A percentile compares a stretch with the other conserved stretches of the same genome.
Conservation (phyloP, 1,139 yeast genomes). For the Trichomonascaceae sp. region DNA sequence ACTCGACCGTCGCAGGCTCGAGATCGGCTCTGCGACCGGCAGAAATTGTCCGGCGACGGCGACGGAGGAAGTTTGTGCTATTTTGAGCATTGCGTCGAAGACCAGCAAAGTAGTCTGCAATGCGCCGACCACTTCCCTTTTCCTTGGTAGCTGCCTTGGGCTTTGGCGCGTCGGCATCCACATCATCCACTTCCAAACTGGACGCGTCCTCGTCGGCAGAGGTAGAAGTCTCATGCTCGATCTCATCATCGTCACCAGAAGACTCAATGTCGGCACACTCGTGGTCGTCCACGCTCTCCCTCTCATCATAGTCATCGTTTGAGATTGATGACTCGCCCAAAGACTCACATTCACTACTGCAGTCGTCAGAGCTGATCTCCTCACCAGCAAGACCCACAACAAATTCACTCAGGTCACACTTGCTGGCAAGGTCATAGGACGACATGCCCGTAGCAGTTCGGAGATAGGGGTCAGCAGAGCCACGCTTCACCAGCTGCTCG, state of each 20-base stretch:
- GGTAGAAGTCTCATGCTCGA: not conserved
- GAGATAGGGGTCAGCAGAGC: slow-evolving; percentile 39
- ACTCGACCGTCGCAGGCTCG: slow-evolving; percentile 8
- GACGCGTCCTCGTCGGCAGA: not conserved
- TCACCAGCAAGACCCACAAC: slow-evolving; percentile 9
- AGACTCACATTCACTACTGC: slow-evolving; percentile 10
- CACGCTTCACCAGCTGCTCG: slow-evolving; percentile 39
- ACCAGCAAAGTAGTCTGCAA: not conserved
- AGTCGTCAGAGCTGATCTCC: slow-evolving; percentile 12
- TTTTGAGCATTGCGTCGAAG: not conserved
- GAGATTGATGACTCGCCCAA: not conserved
- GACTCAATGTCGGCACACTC: slow-evolving; percentile 6
- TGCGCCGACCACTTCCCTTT: slow-evolving; percentile 2
- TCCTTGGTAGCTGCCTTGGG: slow-evolving; percentile 1
- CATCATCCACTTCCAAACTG: too few relatives aligned
- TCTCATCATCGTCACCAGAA: slow-evolving; percentile 2
- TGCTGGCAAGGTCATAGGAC: slow-evolving; percentile 20
- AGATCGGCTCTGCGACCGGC: slow-evolving; percentile 2
- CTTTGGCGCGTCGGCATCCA: not conserved
- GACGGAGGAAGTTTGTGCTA: not conserved
- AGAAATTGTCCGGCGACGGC: not conserved
- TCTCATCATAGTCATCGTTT: slow-evolving; percentile 3
- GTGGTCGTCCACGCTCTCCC: slow-evolving; percentile 5
- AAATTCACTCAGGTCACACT: not conserved
- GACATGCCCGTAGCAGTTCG: slow-evolving; percentile 43